Conservation (phyloP, 2,329 filamentous ascomycete genomes). For the Zymoseptoria crescenta region DNA sequence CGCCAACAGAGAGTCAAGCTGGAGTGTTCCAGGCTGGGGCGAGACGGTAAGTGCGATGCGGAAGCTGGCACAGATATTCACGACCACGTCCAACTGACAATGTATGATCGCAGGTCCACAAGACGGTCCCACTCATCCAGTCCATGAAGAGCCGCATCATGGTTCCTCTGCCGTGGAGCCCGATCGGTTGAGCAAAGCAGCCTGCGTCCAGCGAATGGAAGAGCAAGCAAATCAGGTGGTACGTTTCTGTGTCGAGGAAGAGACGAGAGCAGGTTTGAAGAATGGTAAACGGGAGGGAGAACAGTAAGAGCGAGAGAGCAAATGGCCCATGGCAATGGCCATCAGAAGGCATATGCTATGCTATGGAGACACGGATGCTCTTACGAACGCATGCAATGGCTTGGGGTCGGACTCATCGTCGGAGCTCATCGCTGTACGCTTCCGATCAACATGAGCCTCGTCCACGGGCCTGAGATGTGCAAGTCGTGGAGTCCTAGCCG, state of each 20-base stretch:
- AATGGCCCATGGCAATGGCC: not conserved
- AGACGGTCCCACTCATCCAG: constrained; percentile 95
- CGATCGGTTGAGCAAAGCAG: constrained; percentile 58
- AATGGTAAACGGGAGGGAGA: not conserved
- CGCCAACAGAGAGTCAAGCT: constrained; percentile 83
- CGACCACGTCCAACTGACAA: not conserved
- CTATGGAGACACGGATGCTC: not conserved
- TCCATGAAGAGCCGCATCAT: constrained; percentile 91
- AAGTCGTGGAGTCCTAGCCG: not conserved
- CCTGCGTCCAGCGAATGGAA: not conserved
- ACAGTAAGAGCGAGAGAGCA: not conserved
- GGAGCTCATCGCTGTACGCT: not conserved
- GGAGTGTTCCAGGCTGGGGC: constrained; percentile 83
- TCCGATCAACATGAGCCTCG: not conserved
- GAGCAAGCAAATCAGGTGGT: not conserved
- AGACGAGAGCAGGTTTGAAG: not conserved
- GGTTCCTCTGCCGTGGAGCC: constrained; percentile 93
- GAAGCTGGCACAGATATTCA: no score
- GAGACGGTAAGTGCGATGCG: constrained; percentile 18
- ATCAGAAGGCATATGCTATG: not conserved
- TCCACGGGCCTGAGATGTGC: not conserved
- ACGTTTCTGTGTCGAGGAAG: not conserved
- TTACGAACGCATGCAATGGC: not conserved
- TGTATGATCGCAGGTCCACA: constrained; percentile 59
- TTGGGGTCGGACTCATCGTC: no score